Conservation (phyloP, 2,329 filamentous ascomycete species). For the Colletotrichum sp. region DNA sequence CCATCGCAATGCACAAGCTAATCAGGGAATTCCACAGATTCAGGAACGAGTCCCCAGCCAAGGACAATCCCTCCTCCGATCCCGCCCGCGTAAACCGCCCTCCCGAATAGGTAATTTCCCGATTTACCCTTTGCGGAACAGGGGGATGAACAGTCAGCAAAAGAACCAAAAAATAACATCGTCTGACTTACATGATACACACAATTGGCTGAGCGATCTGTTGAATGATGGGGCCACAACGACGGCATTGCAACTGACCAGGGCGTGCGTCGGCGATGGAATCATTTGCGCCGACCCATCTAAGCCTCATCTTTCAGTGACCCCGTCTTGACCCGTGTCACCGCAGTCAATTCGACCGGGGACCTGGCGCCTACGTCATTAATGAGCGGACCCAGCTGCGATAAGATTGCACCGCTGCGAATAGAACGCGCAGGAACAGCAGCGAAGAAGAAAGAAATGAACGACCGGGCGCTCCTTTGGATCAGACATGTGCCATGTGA, state of each 20-base stretch:
- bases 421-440: not conserved
- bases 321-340: not conserved
- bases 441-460: not conserved
- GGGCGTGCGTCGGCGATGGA: not conserved
- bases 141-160: not conserved
- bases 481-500: not conserved
- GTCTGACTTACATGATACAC: not conserved
- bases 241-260: not conserved
- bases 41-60: not conserved
- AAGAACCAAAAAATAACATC: not conserved
- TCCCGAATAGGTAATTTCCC: constrained; percentile 6
- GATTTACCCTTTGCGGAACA: not conserved
- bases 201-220: not conserved
- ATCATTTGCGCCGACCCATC: not conserved
- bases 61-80: constrained; percentile 9
- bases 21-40: not conserved
- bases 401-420: not conserved
- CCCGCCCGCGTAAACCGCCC: not conserved
- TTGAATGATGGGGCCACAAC: not conserved
- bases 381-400: not conserved
- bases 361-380: not conserved
- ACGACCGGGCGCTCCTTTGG: too few relatives aligned
- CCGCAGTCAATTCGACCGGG: not conserved
- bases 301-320: not conserved
- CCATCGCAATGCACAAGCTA: not conserved